phyloP scores from a whole-genome alignment of 139 green algal species.

The Nannochloris sp. region DNA sequence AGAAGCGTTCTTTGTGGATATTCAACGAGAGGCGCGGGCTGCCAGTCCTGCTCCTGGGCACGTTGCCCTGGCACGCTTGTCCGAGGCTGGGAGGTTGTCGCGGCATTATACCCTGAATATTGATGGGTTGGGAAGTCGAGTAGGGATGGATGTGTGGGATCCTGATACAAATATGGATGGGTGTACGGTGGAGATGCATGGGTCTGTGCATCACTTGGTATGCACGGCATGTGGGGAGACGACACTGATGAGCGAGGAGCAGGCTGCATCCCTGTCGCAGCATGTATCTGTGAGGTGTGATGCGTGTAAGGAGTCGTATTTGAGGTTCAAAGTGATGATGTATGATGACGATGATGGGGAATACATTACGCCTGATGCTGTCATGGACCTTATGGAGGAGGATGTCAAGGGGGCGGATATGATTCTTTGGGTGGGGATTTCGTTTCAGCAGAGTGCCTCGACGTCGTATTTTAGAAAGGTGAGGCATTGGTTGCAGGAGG shows the following conservation, averaged over 20 bases:
- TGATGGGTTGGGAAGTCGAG: conserved; percentile 64
- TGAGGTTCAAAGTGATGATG: conserved; percentile 69
- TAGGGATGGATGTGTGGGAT: conserved; percentile 80
- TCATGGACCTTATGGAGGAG: conserved; percentile 76
- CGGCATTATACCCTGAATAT: conserved; percentile 94
- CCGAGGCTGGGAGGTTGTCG: conserved; percentile 38
- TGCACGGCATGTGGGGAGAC: conserved; percentile 40
- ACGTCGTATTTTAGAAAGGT: conserved; percentile 79
- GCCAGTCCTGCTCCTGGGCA: conserved; percentile 44
- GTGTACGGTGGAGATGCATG: conserved; percentile 82
- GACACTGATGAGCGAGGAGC: conserved; percentile 25
- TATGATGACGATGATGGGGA: conserved; percentile 79
- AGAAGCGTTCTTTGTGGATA: conserved; percentile 74
- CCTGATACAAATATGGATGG: conserved; percentile 53
- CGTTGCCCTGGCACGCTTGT: conserved; percentile 41
- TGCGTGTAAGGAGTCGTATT: background rate
- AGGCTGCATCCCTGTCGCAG: conserved; percentile 32
- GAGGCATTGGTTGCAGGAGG: conserved; percentile 35
- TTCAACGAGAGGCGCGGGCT: conserved; percentile 57
- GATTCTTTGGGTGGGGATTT: conserved; percentile 86
- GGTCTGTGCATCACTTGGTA: conserved; percentile 58
- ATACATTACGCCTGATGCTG: conserved; percentile 73
- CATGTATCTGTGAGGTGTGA: background rate
- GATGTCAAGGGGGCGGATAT: conserved; percentile 64
- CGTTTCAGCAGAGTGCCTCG: conserved; percentile 80